Evolutionary conservation across 805 yeast genomes (phyloP).

Genomic region (Yarrowia keelungensis): DNA sequence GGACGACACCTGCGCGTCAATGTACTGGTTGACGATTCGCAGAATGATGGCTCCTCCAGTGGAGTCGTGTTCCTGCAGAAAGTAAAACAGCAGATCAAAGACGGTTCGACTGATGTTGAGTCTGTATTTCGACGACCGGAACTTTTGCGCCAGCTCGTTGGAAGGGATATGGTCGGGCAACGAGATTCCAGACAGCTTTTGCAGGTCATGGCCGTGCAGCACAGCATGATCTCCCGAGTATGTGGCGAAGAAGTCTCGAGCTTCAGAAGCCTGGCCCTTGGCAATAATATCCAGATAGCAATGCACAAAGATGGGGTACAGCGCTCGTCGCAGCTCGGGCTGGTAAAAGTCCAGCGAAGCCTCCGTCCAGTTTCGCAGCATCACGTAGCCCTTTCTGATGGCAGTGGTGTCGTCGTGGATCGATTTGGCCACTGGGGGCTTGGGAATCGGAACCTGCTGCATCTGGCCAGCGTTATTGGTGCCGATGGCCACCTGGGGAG

Average conservation of each 20-base stretch:
- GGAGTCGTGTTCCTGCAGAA: slow-evolving; percentile 88
- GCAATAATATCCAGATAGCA: slow-evolving; percentile 79
- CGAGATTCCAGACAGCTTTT: slow-evolving; percentile 73
- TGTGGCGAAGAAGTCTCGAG: slow-evolving; percentile 76
- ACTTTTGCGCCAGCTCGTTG: slow-evolving; percentile 79
- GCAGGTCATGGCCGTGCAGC: slow-evolving; percentile 79
- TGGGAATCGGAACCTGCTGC: slow-evolving; percentile 37
- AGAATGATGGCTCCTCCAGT: slow-evolving; percentile 90
- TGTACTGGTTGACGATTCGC: slow-evolving; percentile 82
- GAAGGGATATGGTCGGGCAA: slow-evolving; percentile 82
- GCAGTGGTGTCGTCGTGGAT: slow-evolving; percentile 42
- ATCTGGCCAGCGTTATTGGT: slow-evolving; percentile 43
- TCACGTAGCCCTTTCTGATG: slow-evolving; percentile 72
- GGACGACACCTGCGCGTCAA: slow-evolving; percentile 55
- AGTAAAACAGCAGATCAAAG: slow-evolving; percentile 80
- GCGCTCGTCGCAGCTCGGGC: slow-evolving; percentile 80
- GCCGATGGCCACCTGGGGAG: slow-evolving; percentile 47
- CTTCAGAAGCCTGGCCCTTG: slow-evolving; percentile 62
- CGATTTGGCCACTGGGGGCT: slow-evolving; percentile 29
- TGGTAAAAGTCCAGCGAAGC: slow-evolving; percentile 87
- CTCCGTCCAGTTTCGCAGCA: slow-evolving; percentile 88
- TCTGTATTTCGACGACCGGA: slow-evolving; percentile 73
- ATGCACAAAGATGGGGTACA: slow-evolving; percentile 94
- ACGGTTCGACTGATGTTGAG: slow-evolving; percentile 82
- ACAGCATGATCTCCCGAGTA: slow-evolving; percentile 75